phyloP scores from a whole-genome alignment of 306 rosid species.

The Castanopsis chinensis region DNA sequence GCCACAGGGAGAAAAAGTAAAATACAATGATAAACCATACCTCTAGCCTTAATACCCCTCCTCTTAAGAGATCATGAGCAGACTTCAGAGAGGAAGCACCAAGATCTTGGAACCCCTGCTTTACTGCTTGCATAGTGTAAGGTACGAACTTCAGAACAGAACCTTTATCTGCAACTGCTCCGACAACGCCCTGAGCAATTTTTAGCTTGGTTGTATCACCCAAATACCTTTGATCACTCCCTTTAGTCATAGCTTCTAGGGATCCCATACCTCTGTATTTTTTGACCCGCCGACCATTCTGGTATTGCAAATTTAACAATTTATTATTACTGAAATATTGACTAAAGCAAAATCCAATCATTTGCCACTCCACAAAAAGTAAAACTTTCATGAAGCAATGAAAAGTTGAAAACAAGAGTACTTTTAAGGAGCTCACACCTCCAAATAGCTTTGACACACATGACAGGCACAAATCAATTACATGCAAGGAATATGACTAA shows the following conservation, averaged over 20 bases:
- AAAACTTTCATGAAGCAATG: background rate
- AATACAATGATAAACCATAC: conserved; percentile 34
- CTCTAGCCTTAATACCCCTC: conserved; percentile 77
- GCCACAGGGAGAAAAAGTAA: conserved; percentile 2
- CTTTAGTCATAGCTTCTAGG: conserved; percentile 96
- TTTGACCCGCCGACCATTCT: conserved; percentile 79
- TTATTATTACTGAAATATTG: conserved; percentile 7
- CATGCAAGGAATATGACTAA: background rate
- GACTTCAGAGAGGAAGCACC: conserved; percentile 84
- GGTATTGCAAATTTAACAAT: conserved; percentile 20
- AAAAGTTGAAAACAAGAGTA: background rate
- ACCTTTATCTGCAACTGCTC: conserved; percentile 92
- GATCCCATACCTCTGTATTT: conserved; percentile 97
- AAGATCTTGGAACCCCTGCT: conserved; percentile 96
- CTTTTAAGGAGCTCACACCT: background rate
- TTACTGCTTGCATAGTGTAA: conserved; percentile 93
- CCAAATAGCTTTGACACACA: background rate
- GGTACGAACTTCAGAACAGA: conserved; percentile 87
- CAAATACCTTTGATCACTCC: conserved; percentile 84
- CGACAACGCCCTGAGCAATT: conserved; percentile 96
- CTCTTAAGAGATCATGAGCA: conserved; percentile 83
- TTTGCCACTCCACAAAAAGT: background rate
- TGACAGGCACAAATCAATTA: background rate
- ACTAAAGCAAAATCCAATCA: conserved; percentile 1
- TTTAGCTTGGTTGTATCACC: conserved; percentile 86